Base-by-base conservation (phyloP, 2,329 filamentous ascomycete genomes). In the Colletotrichum magnum region DNA sequence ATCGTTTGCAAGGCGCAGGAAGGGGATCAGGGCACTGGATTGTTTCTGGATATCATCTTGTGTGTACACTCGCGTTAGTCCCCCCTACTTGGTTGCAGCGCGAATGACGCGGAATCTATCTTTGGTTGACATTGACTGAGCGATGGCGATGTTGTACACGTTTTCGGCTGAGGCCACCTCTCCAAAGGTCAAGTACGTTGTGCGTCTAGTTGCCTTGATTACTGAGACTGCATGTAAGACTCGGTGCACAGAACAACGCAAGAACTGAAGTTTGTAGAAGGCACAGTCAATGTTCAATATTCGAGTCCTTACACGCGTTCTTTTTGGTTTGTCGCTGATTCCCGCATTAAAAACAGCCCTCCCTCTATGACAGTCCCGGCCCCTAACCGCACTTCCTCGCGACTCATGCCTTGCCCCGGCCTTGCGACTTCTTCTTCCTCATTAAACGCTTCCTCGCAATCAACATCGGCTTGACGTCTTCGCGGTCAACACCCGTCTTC, bases 391-490 rank as follows among this genome's bases (percentile, higher is more conserved):
- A 10, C 32, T 36, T 4, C 7, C 10, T 36, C 32, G 32, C 32
- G 32, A 10, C 2, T 54, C 39, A 56, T 28, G 41, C 58, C 48
- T 76, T 78, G 39, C 76, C 77, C 57, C 83, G 80, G 12, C 75
- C 72, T 16, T 78, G 74, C 6, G 82, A 81, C 83, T 89, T 90
- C 82, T 91, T 92, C 80, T 92, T 92, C 68, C 94, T 89, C 85
- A 92, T 88, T 83, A 92, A 89, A 71, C 94, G 87, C 85, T 97
- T 98, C 80, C 93, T 91, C 57, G 90, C 91, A 79, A 97, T 97
- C 76, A 98, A 93, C 76, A 90, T 91, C 76, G 94, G 93, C 75
- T 88, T 81, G 75, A 88, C 79, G 2, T 77, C 79, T 16, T 78
- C 57, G 16, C 72, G 72, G n/a, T 71, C 77, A 16, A 73, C 64